These are phyloP conservation scores for Aristolochia contorta DNA, from an alignment of 164 flowering plant genomes.

Conservation along the genomic window DNA sequence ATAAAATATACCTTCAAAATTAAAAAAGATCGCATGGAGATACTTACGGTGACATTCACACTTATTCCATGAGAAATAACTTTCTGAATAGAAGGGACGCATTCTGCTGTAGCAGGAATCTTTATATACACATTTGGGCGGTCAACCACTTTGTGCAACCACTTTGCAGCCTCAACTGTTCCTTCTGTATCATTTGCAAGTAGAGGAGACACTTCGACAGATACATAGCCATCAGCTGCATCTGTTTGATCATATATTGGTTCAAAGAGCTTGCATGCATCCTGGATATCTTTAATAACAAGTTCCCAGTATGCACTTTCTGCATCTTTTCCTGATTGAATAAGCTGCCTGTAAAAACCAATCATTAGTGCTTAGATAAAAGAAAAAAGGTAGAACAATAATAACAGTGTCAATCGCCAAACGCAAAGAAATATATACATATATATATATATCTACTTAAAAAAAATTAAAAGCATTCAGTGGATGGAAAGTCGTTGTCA, in stretches of 20 bases:
- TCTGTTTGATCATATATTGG: slow-evolving; percentile 83
- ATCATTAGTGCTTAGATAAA: neutral
- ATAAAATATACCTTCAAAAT: too few relatives aligned
- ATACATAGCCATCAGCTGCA: slow-evolving; percentile 94
- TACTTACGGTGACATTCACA: slow-evolving; percentile 96
- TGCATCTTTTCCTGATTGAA: slow-evolving; percentile 69
- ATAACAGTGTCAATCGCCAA: neutral
- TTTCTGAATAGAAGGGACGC: slow-evolving; percentile 82
- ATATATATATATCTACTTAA: neutral
- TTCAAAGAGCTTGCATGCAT: slow-evolving; percentile 95
- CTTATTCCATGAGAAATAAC: slow-evolving; percentile 84
- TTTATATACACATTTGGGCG: slow-evolving; percentile 90
- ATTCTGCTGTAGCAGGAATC: slow-evolving; percentile 91
- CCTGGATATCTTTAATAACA: slow-evolving; percentile 96
- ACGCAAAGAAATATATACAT: neutral
- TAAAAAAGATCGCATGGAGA: too few relatives aligned
- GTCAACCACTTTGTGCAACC: slow-evolving; percentile 74
- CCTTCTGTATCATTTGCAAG: slow-evolving; percentile 85
- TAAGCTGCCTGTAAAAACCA: slow-evolving; percentile 64
- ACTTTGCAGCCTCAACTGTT: slow-evolving; percentile 95
- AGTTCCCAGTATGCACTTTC: slow-evolving; percentile 96
- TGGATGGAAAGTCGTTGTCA: too few relatives aligned
- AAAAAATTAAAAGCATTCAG: neutral
- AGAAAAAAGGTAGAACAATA: neutral
- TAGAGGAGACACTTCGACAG: slow-evolving; percentile 95